Conservation (phyloP, 1,284 basidiomycete species). For the Cutaneotrichosporon cutaneum region DNA sequence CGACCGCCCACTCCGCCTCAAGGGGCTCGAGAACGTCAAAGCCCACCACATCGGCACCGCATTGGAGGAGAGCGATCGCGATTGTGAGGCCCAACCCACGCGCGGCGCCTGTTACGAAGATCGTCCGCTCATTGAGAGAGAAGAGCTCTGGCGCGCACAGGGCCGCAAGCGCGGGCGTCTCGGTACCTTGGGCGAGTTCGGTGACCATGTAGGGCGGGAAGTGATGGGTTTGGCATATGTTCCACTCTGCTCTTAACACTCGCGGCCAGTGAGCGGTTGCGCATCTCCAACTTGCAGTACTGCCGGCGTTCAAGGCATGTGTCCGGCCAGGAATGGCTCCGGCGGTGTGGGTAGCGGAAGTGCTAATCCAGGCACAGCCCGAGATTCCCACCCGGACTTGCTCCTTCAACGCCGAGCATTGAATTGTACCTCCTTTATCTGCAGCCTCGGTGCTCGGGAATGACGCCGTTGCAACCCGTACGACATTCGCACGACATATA, state of each 20-base stretch:
- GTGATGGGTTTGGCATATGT: too few relatives aligned
- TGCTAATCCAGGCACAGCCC: neutral
- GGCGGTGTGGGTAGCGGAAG: neutral
- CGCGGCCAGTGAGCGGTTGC: too few relatives aligned
- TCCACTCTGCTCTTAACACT: too few relatives aligned
- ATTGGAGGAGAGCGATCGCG: constrained; percentile 70
- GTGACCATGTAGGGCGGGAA: too few relatives aligned
- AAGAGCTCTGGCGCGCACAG: constrained; percentile 52
- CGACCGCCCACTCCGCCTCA: constrained; percentile 61
- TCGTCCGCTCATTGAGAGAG: constrained; percentile 67
- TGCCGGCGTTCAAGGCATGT: too few relatives aligned
- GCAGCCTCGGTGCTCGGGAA: neutral
- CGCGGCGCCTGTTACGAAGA: constrained; percentile 70
- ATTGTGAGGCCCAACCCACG: constrained; percentile 77
- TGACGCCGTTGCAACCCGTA: too few relatives aligned
- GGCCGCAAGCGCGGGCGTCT: too few relatives aligned
- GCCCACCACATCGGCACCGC: constrained; percentile 73
- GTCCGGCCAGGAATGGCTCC: too few relatives aligned
- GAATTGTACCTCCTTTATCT: too few relatives aligned
- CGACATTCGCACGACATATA: neutral
- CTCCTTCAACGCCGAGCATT: too few relatives aligned
- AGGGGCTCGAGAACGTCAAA: constrained; percentile 68
- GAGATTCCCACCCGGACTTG: neutral
- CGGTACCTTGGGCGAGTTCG: too few relatives aligned
- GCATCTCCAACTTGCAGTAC: too few relatives aligned